Base-by-base conservation (phyloP, 441 rosid species). In the Pelargonium fulgidum region DNA sequence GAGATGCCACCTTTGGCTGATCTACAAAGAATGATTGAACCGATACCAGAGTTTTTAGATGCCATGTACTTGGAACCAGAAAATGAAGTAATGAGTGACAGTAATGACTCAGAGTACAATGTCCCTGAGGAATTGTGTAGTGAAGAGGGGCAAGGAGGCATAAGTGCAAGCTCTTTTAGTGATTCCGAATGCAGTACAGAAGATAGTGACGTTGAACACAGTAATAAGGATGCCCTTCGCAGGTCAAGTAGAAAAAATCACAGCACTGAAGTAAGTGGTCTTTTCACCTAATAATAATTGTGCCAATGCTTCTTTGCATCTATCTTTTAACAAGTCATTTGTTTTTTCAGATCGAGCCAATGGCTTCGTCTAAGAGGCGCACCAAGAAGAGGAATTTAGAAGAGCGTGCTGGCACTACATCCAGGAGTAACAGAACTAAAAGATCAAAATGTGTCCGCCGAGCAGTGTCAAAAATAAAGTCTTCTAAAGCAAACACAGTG, bases 21-120 rank as follows among this genome's bases (percentile, higher is more conserved):
- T 83, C 75, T 89, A 73, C 90, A 85, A 70, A 81, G 86, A 74
- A 73, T 83, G 80, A 82, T 87, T 52, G 95, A 87, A 76, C 95
- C 95, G 44, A 71, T 79, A 65, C 87, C 88, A 50, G 95, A 89
- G 74, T 89, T 89, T 80, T 68, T 79, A 72, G 95, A 89, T 81
- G 88, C 90, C 70, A 65, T 85, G 75, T 85, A 79, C 79, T 89
- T 89, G 88, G 95, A 89, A 77, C 95, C 84, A 26, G 95, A 87
- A 74, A 85, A 76, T 75, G 95, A 87, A 78, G 79, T 79, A 68
- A 64, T 83, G 63, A 87, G 87, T 80, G 92, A 87, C 14, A 87
- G 85, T 74, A 83, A 69, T 73, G 92, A 87, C 78, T 87, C 95
- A 0, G 95, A 89, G 81, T 89, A 81, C 74, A 81, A 89, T 72